phyloP scores from a whole-genome alignment of 768 basidiomycete species.

The Megacollybia marginata region DNA sequence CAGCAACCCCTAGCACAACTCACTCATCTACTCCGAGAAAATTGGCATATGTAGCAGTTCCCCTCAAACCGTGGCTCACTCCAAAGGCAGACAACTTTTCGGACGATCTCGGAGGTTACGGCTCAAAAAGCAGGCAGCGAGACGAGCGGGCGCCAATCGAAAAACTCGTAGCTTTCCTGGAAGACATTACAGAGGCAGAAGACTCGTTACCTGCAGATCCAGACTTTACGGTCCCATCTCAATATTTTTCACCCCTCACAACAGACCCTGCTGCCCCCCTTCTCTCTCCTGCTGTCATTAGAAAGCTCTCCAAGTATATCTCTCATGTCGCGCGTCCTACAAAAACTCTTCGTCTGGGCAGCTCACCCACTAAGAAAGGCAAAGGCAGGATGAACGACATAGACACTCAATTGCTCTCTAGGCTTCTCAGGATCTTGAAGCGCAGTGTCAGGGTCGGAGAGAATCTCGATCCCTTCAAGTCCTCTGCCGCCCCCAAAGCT shows the following conservation, averaged over 20 bases:
- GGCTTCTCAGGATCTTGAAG: constrained; percentile 72
- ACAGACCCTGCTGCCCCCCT: constrained; percentile 52
- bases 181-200: constrained; percentile 81
- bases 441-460: constrained; percentile 73
- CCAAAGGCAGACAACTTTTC: constrained; percentile 32
- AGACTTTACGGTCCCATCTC: constrained; percentile 44
- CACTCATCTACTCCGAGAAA: constrained; percentile 17
- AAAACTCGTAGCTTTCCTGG: constrained; percentile 67
- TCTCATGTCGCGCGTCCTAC: constrained; percentile 58
- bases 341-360: constrained; percentile 48
- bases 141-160: constrained; percentile 74
- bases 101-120: constrained; percentile 43
- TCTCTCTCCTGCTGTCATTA: constrained; percentile 48
- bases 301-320: constrained; percentile 66
- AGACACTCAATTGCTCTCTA: constrained; percentile 51
- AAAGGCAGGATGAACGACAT: constrained; percentile 62
- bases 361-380: constrained; percentile 28
- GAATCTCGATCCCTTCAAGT: constrained; percentile 63
- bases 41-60: constrained; percentile 41
- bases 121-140: constrained; percentile 46
- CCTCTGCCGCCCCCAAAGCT: constrained; percentile 41
- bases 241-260: constrained; percentile 57
- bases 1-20: constrained; percentile 21
- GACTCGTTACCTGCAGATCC: constrained; percentile 59
- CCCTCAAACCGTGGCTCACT: constrained; percentile 38